Base-by-base conservation (phyloP, 2,329 filamentous ascomycete species). In the Pezicula neosporulosa region DNA sequence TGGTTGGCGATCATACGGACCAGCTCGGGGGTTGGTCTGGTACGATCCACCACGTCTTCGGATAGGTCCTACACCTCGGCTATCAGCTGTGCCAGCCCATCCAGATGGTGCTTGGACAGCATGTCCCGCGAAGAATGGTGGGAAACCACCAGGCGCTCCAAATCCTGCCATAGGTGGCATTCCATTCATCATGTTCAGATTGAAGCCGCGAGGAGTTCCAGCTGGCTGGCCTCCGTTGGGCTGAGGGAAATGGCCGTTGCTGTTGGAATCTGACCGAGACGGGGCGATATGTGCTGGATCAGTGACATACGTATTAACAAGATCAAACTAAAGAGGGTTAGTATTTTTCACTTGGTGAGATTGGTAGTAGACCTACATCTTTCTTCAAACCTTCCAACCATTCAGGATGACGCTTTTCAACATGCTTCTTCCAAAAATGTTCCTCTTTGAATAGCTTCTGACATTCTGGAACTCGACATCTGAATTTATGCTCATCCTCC, bases 401-500 rank as follows among this genome's bases (percentile, higher is more conserved):
- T 49, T 97, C 93, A 0, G 81, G 69, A 68, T 99, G 94, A 52
- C 95, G 85, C 74, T 99, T 99, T 72, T 97, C 93, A 15, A 97
- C 86, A 64, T 99, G 94, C 76, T 99, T 99, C 64, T 85, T 86
- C 93, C 95, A 99, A 68, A 99, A 99, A 62, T 93, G 85, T 41
- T 96, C 88, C 52, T 94, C 94, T 70, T 97, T 97, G 79, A 99
- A 99, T 7, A 99, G 76, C 71, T 99, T 99, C 10, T 88, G 87
- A 71, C 94, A 99, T 37, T 97, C 92, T 1, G 93, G 93, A 4
- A 96, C 92, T 69, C 94, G 96, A 79, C 94, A 99, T 54, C 95
- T 85, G 78, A 87, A 99, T 68, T 97, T 97, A 63, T 93, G 87
- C 69, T 97, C 92, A 62, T 99, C 95, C 69, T 99, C 94, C 70